Base-by-base conservation (phyloP, 495 filamentous ascomycete species). In the Aspergillus asperescens region DNA sequence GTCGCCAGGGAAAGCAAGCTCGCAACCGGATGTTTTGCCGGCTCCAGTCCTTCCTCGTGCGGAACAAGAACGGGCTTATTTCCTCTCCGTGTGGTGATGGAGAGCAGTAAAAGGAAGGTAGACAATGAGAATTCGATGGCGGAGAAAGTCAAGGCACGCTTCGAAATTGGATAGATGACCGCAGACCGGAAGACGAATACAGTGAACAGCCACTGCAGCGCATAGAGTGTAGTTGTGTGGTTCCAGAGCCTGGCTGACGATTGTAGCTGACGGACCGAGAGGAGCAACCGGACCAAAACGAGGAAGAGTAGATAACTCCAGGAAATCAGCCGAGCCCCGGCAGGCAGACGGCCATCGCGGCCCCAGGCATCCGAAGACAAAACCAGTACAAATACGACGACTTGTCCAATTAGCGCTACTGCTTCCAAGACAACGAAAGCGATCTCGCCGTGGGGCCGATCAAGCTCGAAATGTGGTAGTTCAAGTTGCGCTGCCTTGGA, bases 181-280 rank as follows among this genome's bases (percentile, higher is more conserved):
- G 80, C 82, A 27, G 91, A 94, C 32, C 94, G 87, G 75, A 97
- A 93, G 6, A 89, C 67, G 55, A 89, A 69, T 15, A 88, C 55
- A 1, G 78, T 75, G 61, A 91, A 84, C 27, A 92, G 59, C 88
- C 93, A 96, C 61, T 90, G 86, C 45, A 85, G 72, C 46, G 77
- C 76, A 65, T 99, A 99, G n/a, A 97, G 77, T 39, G 77, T 70
- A 7, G 90, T 84, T 0, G 94, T 97, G 67, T 99, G 93, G 57
- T 90, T 89, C 94, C 94, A 99, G 8, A 97, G 68, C 34, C 80
- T 77, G 13, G 87, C 86, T 20, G 90, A 78, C 1, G 73, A 76
- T 45, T 61, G 62, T 59, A 83, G 83, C 56, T 80, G 78, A 27
- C 80, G 78, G 53, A 81, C 83, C 15, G 86, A 85, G 48, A 90